Base-by-base conservation (phyloP, 75 land plant genomes). In the Pinus tabuliformis region DNA sequence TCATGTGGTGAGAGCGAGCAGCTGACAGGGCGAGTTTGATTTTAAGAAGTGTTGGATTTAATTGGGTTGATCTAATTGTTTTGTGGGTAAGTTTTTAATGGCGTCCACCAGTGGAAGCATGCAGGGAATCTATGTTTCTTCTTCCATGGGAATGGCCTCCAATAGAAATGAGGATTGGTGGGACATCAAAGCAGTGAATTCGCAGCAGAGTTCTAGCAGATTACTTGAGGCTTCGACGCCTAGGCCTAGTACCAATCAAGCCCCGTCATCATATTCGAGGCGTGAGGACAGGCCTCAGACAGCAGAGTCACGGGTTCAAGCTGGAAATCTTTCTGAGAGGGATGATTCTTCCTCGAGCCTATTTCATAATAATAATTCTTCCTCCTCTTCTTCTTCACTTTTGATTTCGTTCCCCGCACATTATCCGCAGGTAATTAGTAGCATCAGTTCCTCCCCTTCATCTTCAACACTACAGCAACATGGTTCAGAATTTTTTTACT, bases 1-100 rank as follows among this genome's bases (percentile, higher is more conserved):
- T 60, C 62, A 60, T 60, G 62, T 73, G 28, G 74, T 24, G 57
- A 73, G 74, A 73, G 74, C 74, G 74, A 58, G 74, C 74, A 56
- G 58, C 58, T 73, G 74, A 36, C 58, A 26, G 26, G 58, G 74
- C 45, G 30, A 56, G 58, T 14, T 18, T 54, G 74, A 73, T 24
- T 15, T 52, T 52, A 13, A 73, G 49, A 13, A 68, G 49, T 20
- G 52, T 6, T n/a, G 22, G 52, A 68, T 42, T 68, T 21, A 6
- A 49, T 49, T 49, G 54, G 54, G 12, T 11, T 49, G 54, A 49
- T 49, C 54, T 49, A 9, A 1, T 20, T 18, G 39, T 68, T 68
- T 42, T 68, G 49, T 39, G 13, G 20, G 72, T 39, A 37, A 49
- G 12, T 49, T 39, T 68, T 39, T 42, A 68, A 68, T 68, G 72